Evolutionary conservation across 2,329 filamentous ascomycete species (phyloP).

Genomic region (Nothomitra cinnamomea): DNA sequence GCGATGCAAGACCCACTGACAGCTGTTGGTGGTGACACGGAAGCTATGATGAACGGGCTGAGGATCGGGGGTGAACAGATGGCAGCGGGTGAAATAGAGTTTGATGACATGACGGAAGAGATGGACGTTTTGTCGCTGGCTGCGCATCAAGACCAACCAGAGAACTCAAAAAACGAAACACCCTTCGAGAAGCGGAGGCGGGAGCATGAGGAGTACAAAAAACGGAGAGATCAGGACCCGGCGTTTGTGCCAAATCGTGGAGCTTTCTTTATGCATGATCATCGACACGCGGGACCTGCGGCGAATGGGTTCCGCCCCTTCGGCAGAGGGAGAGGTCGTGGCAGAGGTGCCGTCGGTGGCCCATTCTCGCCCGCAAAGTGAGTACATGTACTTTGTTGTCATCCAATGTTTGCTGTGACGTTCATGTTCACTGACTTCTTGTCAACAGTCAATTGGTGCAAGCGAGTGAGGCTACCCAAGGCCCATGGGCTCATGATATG

Average conservation of each 20-base stretch:
- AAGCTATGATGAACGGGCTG: conserved; percentile 43
- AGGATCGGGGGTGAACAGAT: conserved; percentile 27
- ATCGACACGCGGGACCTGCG: conserved; percentile 59
- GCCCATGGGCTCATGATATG: conserved; percentile 86
- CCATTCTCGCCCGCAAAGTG: conserved; percentile 43
- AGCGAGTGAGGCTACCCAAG: conserved; percentile 40
- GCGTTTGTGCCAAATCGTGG: conserved; percentile 89
- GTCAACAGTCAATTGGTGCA: conserved; percentile 22
- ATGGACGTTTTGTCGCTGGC: conserved; percentile 7
- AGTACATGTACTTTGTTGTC: conserved; percentile 16
- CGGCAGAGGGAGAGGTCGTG: conserved; percentile 46
- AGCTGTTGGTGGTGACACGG: conserved; percentile 34
- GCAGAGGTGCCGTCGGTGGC: conserved; percentile 39
- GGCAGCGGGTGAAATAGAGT: conserved; percentile 30
- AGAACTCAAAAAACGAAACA: conserved; percentile 31
- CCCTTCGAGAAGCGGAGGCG: conserved; percentile 55
- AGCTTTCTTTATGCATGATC: conserved; percentile 94
- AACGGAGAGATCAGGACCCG: conserved; percentile 73
- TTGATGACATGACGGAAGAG: conserved; percentile 27
- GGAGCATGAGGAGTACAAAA: conserved; percentile 83
- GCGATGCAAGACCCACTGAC: conserved; percentile 13
- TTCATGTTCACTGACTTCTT: background rate
- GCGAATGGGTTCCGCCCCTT: conserved; percentile 63
- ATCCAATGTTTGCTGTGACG: background rate
- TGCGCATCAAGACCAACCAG: conserved; percentile 23